These are phyloP conservation scores for Diversispora eburnea DNA, from an alignment of 192 early-diverging fungal genomes.

Conservation along the genomic window DNA sequence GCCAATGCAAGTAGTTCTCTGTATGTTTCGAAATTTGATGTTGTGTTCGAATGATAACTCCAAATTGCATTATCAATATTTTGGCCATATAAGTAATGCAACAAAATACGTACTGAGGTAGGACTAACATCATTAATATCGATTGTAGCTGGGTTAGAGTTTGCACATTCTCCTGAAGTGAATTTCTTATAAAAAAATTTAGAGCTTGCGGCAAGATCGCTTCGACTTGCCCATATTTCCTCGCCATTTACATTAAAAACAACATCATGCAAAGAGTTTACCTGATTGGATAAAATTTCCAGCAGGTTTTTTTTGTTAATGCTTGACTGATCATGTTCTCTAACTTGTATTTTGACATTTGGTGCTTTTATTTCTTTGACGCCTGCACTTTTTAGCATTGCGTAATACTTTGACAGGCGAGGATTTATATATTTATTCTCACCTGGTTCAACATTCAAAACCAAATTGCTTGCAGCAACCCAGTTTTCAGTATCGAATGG, in stretches of 20 bases:
- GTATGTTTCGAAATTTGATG: neutral
- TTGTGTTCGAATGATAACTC: neutral
- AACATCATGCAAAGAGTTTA: neutral
- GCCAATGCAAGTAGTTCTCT: neutral
- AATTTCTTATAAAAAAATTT: neutral
- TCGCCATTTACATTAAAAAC: conserved; percentile 5
- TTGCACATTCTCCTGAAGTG: neutral
- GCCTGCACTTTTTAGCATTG: conserved; percentile 1
- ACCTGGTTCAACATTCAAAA: neutral
- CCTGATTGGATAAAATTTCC: neutral
- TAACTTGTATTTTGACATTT: neutral
- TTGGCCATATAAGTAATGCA: conserved; percentile 11
- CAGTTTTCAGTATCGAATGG: conserved; percentile 9
- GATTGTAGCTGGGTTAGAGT: neutral
- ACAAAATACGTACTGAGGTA: neutral
- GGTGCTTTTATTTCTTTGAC: neutral
- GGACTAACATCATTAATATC: neutral
- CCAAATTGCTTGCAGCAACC: neutral
- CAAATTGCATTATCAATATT: conserved; percentile 15
- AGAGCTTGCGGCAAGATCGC: neutral
- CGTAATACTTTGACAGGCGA: neutral
- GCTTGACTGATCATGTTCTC: neutral
- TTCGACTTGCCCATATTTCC: neutral
- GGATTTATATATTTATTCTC: conserved; percentile 2
- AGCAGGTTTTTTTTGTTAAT: neutral